Evolutionary conservation across 192 early-diverging fungal genomes (phyloP).

Genomic region (Linnemannia elongata): DNA sequence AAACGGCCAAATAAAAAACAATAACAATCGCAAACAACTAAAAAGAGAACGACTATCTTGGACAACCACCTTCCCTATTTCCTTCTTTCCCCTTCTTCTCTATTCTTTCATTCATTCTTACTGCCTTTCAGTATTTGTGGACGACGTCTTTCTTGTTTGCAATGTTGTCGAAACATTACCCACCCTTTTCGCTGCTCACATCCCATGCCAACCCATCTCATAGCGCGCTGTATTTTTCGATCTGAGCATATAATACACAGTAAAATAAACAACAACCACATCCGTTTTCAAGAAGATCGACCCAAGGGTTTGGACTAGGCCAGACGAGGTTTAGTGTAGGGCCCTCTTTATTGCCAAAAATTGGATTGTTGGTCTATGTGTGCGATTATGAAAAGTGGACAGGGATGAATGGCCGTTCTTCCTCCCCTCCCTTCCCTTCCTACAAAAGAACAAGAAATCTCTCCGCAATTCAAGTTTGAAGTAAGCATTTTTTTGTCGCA

Average conservation of each 20-base stretch:
- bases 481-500: not conserved
- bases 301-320: constrained; percentile 4
- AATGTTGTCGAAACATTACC: not conserved
- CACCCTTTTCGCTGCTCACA: not conserved
- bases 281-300: not conserved
- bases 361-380: not conserved
- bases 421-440: too few relatives aligned
- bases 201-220: not conserved
- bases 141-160: not conserved
- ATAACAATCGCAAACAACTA: not conserved
- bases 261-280: not conserved
- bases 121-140: not conserved
- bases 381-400: not conserved
- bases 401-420: not conserved
- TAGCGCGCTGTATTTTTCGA: not conserved
- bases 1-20: not conserved
- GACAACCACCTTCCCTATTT: not conserved
- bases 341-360: not conserved
- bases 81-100: not conserved
- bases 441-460: too few relatives aligned
- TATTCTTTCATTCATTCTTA: not conserved
- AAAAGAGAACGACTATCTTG: not conserved
- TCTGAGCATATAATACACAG: not conserved
- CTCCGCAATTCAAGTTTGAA: too few relatives aligned
- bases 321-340: not conserved